These are phyloP conservation scores for Epichloe bromicola DNA, from an alignment of 2,329 filamentous ascomycete genomes.

Conservation along the genomic window DNA sequence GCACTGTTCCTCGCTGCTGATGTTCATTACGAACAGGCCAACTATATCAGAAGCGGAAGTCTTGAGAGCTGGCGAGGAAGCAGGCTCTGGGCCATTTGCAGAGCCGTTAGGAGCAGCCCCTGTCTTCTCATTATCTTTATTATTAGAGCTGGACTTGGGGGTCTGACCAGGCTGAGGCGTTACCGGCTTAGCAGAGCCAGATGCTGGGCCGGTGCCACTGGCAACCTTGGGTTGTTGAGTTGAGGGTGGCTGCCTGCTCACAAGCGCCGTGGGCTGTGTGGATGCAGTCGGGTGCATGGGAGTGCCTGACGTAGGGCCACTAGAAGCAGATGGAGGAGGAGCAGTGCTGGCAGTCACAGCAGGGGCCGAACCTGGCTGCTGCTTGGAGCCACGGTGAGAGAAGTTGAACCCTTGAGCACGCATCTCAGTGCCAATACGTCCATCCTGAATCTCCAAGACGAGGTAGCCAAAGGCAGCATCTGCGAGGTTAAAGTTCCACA, in stretches of 20 bases:
- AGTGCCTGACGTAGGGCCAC: slow-evolving; percentile 15
- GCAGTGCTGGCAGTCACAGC: slow-evolving; percentile 20
- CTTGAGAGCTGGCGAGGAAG: slow-evolving; percentile 47
- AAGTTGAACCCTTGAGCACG: slow-evolving; percentile 98
- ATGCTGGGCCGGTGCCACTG: slow-evolving; percentile 20
- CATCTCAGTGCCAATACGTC: slow-evolving; percentile 97
- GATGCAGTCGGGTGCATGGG: slow-evolving; percentile 24
- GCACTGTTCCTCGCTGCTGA: slow-evolving; percentile 70
- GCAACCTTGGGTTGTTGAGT: slow-evolving; percentile 30
- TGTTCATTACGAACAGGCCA: slow-evolving; percentile 81
- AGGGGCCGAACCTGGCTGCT: slow-evolving; percentile 33
- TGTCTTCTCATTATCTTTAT: slow-evolving; percentile 45
- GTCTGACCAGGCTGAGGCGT: slow-evolving; percentile 38
- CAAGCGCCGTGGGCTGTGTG: slow-evolving; percentile 21
- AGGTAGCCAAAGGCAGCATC: slow-evolving; percentile 96
- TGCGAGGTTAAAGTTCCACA: slow-evolving; percentile 99
- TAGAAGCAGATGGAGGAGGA: slow-evolving; percentile 13
- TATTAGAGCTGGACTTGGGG: slow-evolving; percentile 24
- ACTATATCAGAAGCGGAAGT: slow-evolving; percentile 53
- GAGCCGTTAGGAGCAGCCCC: slow-evolving; percentile 39
- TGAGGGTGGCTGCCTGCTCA: slow-evolving; percentile 24
- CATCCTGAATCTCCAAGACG: slow-evolving; percentile 87
- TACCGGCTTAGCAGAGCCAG: slow-evolving; percentile 25
- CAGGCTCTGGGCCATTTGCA: slow-evolving; percentile 36
- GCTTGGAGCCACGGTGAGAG: slow-evolving; percentile 83